Evolutionary conservation across 768 basidiomycete genomes (phyloP), one percentile per base, ranked within the genome.

Genomic region (Dendrothele bispora): DNA sequence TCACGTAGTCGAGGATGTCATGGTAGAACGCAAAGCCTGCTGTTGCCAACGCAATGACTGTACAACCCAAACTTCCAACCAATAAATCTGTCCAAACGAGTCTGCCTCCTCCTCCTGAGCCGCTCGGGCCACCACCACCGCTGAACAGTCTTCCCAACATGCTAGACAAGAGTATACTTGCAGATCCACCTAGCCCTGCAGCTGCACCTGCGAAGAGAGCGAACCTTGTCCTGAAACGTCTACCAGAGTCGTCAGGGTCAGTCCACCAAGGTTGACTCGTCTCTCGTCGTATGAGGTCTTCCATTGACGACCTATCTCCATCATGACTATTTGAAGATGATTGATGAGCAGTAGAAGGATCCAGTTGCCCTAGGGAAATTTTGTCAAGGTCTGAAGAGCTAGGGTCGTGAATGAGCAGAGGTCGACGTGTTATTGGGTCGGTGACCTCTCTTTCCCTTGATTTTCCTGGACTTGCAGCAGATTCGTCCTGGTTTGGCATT

Each of bases 211-310:
- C 41, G 28, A 44, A 26, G 6, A 49, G 10, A n/a, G 52, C 48
- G 5, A 43, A 44, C 36, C 39, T 41, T 24, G 32, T 44, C 43
- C 52, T 34, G 17, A 28, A 36, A n/a, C 38, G 37, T 17, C 18
- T 39, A 22, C 68, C 60, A 11, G 65, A 65, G 15, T 55, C 55
- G 2, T 62, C 64, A n/a, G n/a, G n/a, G 39, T 70, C 60, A 17
- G 57, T 56, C 69, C 70, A 70, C 62, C 69, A 64, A 25, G 58
- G 62, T 30, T 60, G 52, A 30, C 59, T 50, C 34, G 63, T 58
- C 35, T 65, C 58, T 14, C 68, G 60, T 22, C 57, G 47, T 3
- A 74, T 40, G 2, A 67, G 46, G 5, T 55, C 50, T 20, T 64
- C 66, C 47, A 73, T 62, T n/a, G n/a, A n/a, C n/a, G n/a, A n/a